Base-by-base conservation (phyloP, 2,329 filamentous ascomycete species). In the Erysiphe pulchra region DNA sequence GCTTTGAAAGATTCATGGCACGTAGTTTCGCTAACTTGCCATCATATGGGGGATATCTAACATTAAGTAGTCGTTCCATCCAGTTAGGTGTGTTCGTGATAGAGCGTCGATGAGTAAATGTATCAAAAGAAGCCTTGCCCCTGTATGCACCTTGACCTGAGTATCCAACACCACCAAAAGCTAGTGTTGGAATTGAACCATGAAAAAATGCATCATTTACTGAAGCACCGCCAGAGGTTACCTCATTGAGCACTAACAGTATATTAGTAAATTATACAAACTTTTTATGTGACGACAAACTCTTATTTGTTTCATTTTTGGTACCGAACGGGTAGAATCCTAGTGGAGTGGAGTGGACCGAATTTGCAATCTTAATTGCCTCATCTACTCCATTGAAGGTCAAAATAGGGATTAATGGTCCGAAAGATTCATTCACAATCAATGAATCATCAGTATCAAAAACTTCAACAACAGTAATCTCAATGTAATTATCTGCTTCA, bases 391-490 rank as follows among this genome's bases (percentile, higher is more conserved):
- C 70, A 51, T 83, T 71, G 46, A 84, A 78, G 0, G 84, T 71
- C 46, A 92, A 64, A 50, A 95, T 75, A 50, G 82, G 77, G 53
- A 92, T 84, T 48, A 93, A 69, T n/a, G 90, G 90, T 7, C 87
- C 90, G 58, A 98, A 98, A 39, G 77, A 83, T 64, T 98, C 90
- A 50, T 92, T 74, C 20, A 65, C 64, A 56, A 94, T 71, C 61
- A 94, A 73, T 8, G 77, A 70, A 62, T 93, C 87, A 43, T 86
- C 70, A 14, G 71, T 58, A 50, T 74, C 75, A 52, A 81, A 69
- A 34, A 94, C 79, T 49, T 83, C 69, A n/a, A 98, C 76, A n/a
- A 87, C 75, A 0, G 90, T 98, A 0, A 86, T 83, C 59, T 87
- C 84, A 53, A 98, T 90, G 62, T 80, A 94, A 44, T 80, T 75